phyloP scores from a whole-genome alignment of 2,329 filamentous ascomycete species.

The Grosmannia serpens region DNA sequence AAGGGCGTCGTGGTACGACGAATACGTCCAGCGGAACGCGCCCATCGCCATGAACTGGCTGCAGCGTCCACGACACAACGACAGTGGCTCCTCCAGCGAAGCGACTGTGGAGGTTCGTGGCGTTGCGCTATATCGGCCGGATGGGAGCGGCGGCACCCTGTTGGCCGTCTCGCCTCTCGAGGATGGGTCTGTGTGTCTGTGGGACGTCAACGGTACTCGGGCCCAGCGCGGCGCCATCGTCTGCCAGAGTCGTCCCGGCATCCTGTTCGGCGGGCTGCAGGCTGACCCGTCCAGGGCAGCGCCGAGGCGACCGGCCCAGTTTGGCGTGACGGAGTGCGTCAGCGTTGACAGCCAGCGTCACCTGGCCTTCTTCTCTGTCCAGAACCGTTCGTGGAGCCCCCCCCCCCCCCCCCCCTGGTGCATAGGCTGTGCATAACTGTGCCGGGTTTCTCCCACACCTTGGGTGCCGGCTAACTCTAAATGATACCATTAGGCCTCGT shows the following conservation, averaged over 20 bases:
- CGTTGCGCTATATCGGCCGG: conserved; percentile 52
- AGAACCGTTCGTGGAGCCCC: conserved; percentile 41
- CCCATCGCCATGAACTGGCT: conserved; percentile 69
- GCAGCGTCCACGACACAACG: conserved; percentile 39
- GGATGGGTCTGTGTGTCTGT: conserved; percentile 78
- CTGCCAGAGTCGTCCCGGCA: conserved; percentile 51
- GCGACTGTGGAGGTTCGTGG: conserved; percentile 58
- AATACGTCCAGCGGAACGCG: conserved; percentile 75
- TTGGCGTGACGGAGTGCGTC: conserved; percentile 68
- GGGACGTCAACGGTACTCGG: conserved; percentile 57
- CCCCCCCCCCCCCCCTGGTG: neutral
- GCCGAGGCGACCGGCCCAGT: conserved; percentile 53
- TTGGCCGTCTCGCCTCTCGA: conserved; percentile 68
- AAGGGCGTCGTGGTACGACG: conserved; percentile 71
- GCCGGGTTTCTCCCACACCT: neutral
- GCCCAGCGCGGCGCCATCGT: conserved; percentile 49
- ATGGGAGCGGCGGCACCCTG: conserved; percentile 30
- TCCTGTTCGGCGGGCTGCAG: conserved; percentile 47
- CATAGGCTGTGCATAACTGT: too few species aligned
- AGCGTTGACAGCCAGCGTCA: conserved; percentile 59
- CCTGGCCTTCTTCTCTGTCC: conserved; percentile 69
- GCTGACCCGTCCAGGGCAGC: conserved; percentile 28
- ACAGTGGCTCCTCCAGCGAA: conserved; percentile 11
- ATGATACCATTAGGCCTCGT: conserved; percentile 44
- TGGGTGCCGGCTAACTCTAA: neutral